A percentile compares a stretch with the other conserved stretches of the same genome.
Evolutionary conservation across 345 rosid species (phyloP).

Genomic region (Rhodamnia rubescens): DNA sequence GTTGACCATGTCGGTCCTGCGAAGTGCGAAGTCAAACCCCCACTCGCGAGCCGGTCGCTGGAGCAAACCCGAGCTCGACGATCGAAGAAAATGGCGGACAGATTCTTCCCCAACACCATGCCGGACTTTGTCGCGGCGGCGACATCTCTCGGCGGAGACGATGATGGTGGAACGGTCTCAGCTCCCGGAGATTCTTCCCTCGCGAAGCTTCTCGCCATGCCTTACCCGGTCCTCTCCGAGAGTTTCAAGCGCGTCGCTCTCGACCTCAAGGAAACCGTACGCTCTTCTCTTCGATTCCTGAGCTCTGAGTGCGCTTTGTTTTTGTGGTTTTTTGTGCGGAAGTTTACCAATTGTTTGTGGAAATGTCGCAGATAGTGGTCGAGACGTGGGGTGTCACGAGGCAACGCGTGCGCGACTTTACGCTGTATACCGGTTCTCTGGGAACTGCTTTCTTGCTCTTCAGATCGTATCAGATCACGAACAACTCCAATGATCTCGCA

Average conservation of each 20-base stretch:
- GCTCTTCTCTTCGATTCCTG: not conserved
- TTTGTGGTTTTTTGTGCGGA: too few relatives aligned
- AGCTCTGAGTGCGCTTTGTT: not conserved
- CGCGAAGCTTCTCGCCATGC: slow-evolving; percentile 50
- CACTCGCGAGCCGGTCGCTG: not conserved
- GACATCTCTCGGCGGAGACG: not conserved
- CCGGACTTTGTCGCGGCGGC: slow-evolving; percentile 39
- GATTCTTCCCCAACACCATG: slow-evolving; percentile 50
- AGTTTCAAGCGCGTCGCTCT: slow-evolving; percentile 48
- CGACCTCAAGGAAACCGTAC: slow-evolving; percentile 69
- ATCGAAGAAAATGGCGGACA: slow-evolving; percentile 38
- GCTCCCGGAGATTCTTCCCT: slow-evolving; percentile 27
- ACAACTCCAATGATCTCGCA: slow-evolving; percentile 34
- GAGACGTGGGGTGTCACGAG: slow-evolving; percentile 43
- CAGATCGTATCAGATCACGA: slow-evolving; percentile 37
- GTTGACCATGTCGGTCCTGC: not conserved
- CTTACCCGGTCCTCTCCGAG: slow-evolving; percentile 44
- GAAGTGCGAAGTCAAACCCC: not conserved
- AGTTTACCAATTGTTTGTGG: not conserved
- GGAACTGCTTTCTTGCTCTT: slow-evolving; percentile 57
- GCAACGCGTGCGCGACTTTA: slow-evolving; percentile 40
- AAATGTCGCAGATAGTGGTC: slow-evolving; percentile 27
- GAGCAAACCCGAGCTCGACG: not conserved
- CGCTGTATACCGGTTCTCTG: slow-evolving; percentile 40
- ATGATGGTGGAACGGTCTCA: not conserved